Evolutionary conservation across 768 basidiomycete species (phyloP), one percentile per base, ranked within the genome.

Genomic region (Lactifluus subvellereus): DNA sequence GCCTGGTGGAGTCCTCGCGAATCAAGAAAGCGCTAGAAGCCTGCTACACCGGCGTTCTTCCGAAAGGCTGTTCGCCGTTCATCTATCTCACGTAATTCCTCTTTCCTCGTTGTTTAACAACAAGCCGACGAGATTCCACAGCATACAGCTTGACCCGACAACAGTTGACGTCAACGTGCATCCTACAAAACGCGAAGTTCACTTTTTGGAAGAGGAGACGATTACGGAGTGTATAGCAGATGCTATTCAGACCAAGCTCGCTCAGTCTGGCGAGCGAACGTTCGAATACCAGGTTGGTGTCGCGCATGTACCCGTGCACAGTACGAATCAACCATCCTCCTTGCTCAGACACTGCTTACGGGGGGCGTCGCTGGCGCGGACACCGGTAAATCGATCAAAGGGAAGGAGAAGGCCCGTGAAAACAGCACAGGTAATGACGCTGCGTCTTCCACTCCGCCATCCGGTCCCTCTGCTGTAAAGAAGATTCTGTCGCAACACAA

Each of bases 81-180:
- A 79, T 96, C n/a, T 98, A 98, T 73, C 78, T 98, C 43, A 94
- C 92, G 94, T 93, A 62, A n/a, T 77, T 38, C 32, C 18, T 32
- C 42, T 11, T 14, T 11, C 13, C 62, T 10, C 27, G 4, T 40
- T 22, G 45, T 57, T 22, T n/a, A 27, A 35, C 6, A 35, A 11
- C 14, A 50, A 37, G 18, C 43, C 35, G 13, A 54, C 62, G 64
- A 14, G 14, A 32, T 50, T 60, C 13, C 32, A 10, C 63, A 95
- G 94, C 68, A 73, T 98, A 48, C 79, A 86, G 47, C 87, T 98
- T 68, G 87, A 94, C 64, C 93, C 94, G 0, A 81, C 84, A 35
- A 85, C 89, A 30, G 88, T 99, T 18, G 97, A 99, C 69, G 95
- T 98, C 58, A 99, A 99, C 69, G 94, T 98, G 8, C 95, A 98